Evolutionary conservation across 176 grass and related monocot species (phyloP), one percentile per base, ranked within the genome.

Genomic region (Hsuehochloa calcarea): DNA sequence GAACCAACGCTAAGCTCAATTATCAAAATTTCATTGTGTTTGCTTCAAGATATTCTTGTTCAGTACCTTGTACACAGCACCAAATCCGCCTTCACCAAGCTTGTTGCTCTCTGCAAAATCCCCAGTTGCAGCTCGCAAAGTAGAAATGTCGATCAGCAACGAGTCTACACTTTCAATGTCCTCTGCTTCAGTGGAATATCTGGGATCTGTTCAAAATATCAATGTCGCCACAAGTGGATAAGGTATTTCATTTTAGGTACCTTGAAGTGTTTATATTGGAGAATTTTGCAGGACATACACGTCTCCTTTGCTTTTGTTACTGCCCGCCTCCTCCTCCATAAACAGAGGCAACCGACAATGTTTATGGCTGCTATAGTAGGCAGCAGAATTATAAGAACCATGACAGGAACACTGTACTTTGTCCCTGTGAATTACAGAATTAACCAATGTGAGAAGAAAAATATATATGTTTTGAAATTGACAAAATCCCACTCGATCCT

Each of bases 31-130:
- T 3, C 6, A n/a, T 10, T 13, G 10, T 16, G 31, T 34, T 34
- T 34, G 1, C 31, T 34, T 34, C 31, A 26, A 39, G 9, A 15
- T 25, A 23, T 10, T 35, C 40, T 40, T 6, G 65, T 16, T 22
- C 29, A 45, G 7, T 61, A 86, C 90, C 87, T 89, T 86, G 84
- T 89, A 92, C 67, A 34, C 31, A 34, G 31, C 31, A 34, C 31
- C 31, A 34, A 34, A 34, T 90, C 87, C 13, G 1, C 86, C 86
- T 40, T 40, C 39, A 40, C 39, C 90, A 3, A 88, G 90, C 50
- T 77, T 91, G 76, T 88, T 91, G 26, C 71, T 19, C 17, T 85
- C 90, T 8, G 58, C 77, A 27, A 91, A 91, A 59, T 70, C 47
- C 10, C 29, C 39, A 0, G 89, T 91, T 1, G 85, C 90, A 37